A percentile compares a stretch with the other conserved stretches of the same genome.
Evolutionary conservation across 345 rosid genomes (phyloP).

Genomic region (Barbarea vulgaris): DNA sequence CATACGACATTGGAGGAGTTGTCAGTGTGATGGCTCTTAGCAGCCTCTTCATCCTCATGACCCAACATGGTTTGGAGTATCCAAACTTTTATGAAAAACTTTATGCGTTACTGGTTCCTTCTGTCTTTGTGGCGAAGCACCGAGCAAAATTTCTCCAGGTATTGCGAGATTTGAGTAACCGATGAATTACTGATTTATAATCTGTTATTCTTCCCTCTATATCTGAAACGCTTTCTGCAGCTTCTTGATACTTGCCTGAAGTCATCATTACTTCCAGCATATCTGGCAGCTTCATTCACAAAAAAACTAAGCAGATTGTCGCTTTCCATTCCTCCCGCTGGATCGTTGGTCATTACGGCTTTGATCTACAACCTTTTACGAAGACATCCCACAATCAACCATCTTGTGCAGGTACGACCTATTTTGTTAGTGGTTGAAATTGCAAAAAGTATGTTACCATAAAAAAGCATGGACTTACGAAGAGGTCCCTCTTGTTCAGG

Average conservation of each 20-base stretch:
- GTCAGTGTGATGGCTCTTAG: slow-evolving; percentile 96
- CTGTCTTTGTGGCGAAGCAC: slow-evolving; percentile 87
- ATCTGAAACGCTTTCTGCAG: slow-evolving; percentile 51
- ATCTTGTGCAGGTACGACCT: slow-evolving; percentile 75
- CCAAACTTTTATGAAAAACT: slow-evolving; percentile 89
- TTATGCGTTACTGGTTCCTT: slow-evolving; percentile 74
- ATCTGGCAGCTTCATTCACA: slow-evolving; percentile 91
- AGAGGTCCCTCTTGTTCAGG: slow-evolving; percentile 45
- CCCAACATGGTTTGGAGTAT: slow-evolving; percentile 84
- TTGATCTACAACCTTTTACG: slow-evolving; percentile 85
- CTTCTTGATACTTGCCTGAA: slow-evolving; percentile 93
- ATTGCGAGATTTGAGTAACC: slow-evolving; percentile 1
- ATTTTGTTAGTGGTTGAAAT: slow-evolving; percentile 13
- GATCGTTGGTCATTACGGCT: slow-evolving; percentile 76
- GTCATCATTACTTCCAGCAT: slow-evolving; percentile 96
- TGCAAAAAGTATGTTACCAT: background rate
- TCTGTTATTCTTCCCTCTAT: background rate
- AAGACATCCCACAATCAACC: slow-evolving; percentile 90
- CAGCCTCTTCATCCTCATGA: slow-evolving; percentile 90
- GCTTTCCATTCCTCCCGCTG: slow-evolving; percentile 80
- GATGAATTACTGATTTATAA: background rate
- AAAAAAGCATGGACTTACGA: slow-evolving; percentile 4
- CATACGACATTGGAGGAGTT: slow-evolving; percentile 94
- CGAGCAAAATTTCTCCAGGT: slow-evolving; percentile 93
- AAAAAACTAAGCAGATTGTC: slow-evolving; percentile 87